A percentile compares a stretch with the other conserved stretches of the same genome.
Conservation (phyloP, 2,329 filamentous ascomycete genomes). For the Aspergillus fischeri region DNA sequence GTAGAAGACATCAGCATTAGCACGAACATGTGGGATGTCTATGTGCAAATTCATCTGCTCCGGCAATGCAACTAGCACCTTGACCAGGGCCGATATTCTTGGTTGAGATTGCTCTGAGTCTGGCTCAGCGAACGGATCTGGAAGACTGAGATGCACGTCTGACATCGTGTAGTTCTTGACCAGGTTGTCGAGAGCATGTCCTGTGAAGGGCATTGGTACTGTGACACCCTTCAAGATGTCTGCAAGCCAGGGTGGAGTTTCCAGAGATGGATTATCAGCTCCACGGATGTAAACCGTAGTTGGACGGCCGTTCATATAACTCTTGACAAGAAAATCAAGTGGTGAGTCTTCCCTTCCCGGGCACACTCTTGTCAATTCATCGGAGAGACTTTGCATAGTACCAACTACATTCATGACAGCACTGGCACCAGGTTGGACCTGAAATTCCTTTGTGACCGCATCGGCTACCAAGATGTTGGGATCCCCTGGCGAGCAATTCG, state of each 20-base stretch:
- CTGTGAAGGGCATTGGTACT: conserved; percentile 78
- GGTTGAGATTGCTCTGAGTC: conserved; percentile 69
- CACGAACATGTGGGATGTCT: conserved; percentile 70
- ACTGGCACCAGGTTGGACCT: conserved; percentile 64
- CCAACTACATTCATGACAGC: conserved; percentile 68
- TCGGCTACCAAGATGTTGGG: conserved; percentile 74
- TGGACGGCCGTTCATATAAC: conserved; percentile 75
- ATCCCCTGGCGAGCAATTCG: conserved; percentile 69
- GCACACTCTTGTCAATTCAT: conserved; percentile 67
- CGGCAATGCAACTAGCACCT: conserved; percentile 74
- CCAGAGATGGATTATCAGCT: conserved; percentile 59
- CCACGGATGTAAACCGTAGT: conserved; percentile 81
- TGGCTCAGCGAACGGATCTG: conserved; percentile 73
- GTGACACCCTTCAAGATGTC: conserved; percentile 77
- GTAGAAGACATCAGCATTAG: conserved; percentile 77
- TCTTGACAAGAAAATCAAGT: conserved; percentile 73
- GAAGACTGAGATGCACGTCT: conserved; percentile 80
- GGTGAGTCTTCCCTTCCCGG: conserved; percentile 76
- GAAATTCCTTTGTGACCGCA: conserved; percentile 63
- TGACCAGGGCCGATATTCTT: conserved; percentile 75
- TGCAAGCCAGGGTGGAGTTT: conserved; percentile 77
- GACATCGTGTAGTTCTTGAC: conserved; percentile 84
- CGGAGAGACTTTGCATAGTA: conserved; percentile 67
- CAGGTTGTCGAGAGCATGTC: conserved; percentile 72
- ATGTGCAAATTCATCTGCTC: conserved; percentile 83